Percentiles rank a stretch among this genome's conserved stretches.
phyloP scores from a whole-genome alignment of 83 land plant genomes.

The Larix sibirica region DNA sequence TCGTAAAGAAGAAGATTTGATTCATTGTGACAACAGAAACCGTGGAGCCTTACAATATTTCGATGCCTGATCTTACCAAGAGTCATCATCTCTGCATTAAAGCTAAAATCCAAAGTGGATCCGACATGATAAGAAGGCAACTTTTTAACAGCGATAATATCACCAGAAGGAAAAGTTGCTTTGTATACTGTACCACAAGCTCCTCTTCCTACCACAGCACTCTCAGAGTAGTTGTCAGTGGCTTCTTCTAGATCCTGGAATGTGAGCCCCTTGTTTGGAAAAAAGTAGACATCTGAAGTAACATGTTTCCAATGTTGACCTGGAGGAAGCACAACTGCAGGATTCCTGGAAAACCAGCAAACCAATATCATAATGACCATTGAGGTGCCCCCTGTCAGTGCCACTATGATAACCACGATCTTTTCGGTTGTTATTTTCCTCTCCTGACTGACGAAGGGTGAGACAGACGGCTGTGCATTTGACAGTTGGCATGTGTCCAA shows the following conservation, averaged over 20 bases:
- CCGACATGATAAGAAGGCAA: no score
- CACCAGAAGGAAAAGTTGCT: conserved; percentile 31
- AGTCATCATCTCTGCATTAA: conserved; percentile 35
- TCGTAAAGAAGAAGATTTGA: conserved; percentile 65
- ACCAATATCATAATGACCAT: no score
- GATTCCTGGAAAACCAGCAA: no score
- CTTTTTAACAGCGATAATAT: conserved; percentile 32
- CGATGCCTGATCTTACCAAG: conserved; percentile 64
- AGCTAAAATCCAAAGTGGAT: conserved; percentile 28
- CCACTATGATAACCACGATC: conserved; percentile 39
- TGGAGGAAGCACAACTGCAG: no score
- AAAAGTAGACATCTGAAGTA: no score
- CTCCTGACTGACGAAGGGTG: not conserved
- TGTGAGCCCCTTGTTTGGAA: no score
- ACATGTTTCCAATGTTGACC: no score
- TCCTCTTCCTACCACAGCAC: conserved; percentile 38
- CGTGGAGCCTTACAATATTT: conserved; percentile 64
- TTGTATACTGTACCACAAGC: conserved; percentile 49
- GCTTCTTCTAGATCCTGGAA: no score
- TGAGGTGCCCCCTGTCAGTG: conserved; percentile 41
- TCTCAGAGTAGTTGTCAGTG: conserved; percentile 40
- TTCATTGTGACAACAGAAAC: conserved; percentile 51
- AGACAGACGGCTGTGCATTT: no score
- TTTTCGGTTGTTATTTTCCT: conserved; percentile 19
- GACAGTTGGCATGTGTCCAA: conserved; percentile 23